Evolutionary conservation across 177 flowering plant genomes (phyloP).

Genomic region (Vitis hybrid): DNA sequence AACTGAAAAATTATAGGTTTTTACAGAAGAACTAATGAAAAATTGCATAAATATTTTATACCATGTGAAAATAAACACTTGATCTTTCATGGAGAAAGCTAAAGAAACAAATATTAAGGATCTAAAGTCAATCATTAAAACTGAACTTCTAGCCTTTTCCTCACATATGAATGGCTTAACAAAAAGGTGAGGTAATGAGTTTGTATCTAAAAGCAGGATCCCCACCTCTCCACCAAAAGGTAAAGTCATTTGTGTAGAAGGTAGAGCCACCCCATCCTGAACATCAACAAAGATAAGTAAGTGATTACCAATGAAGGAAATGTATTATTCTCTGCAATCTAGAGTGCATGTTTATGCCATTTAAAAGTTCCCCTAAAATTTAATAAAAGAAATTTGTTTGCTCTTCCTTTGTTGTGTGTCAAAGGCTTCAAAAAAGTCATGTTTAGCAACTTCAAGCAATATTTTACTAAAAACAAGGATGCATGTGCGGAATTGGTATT

Average conservation of each 20-base stretch:
- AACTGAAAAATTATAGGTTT: no score
- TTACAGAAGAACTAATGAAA: background rate
- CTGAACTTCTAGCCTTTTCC: background rate
- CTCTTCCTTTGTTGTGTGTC: background rate
- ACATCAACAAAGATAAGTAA: constrained; percentile 13
- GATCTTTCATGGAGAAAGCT: background rate
- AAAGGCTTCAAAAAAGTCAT: background rate
- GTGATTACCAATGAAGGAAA: background rate
- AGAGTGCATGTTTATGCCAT: background rate
- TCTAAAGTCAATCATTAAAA: background rate
- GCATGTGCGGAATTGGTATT: background rate
- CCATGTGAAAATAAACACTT: background rate
- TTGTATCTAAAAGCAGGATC: constrained; percentile 7
- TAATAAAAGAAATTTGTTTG: background rate
- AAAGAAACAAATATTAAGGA: background rate
- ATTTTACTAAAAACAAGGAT: background rate
- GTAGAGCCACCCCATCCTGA: constrained; percentile 95
- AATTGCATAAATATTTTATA: background rate
- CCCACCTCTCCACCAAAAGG: constrained; percentile 95
- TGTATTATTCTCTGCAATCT: background rate
- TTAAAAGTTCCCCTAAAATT: background rate
- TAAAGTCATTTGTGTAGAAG: constrained; percentile 73
- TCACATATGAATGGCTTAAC: background rate
- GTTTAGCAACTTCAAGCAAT: background rate
- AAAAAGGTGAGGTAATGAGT: background rate